Conservation (phyloP, 1,284 basidiomycete genomes). For the Takashimella koratensis region DNA sequence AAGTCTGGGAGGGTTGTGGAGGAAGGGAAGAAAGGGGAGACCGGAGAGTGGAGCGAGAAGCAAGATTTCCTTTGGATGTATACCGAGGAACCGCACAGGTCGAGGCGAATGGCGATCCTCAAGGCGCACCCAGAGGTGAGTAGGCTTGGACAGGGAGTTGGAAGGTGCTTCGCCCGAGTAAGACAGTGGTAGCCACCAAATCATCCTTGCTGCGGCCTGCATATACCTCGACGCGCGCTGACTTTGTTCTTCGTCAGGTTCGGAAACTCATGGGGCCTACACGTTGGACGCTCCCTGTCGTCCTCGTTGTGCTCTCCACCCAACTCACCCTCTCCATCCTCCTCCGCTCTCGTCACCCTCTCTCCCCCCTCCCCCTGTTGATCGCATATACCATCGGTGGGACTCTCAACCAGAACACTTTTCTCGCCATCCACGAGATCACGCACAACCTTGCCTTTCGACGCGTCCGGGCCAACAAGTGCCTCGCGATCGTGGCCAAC, state of each 20-base stretch:
- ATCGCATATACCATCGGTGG: constrained; percentile 85
- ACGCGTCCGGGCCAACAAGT: constrained; percentile 76
- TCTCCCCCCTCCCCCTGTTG: constrained; percentile 69
- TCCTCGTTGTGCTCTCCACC: constrained; percentile 69
- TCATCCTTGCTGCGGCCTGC: not conserved
- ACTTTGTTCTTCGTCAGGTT: constrained; percentile 57
- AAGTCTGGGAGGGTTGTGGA: constrained; percentile 8
- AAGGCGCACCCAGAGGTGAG: constrained; percentile 87
- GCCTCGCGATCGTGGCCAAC: constrained; percentile 85
- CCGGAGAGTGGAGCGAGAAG: constrained; percentile 12
- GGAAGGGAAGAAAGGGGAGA: not conserved
- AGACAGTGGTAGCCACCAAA: too few species aligned
- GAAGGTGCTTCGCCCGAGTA: too few species aligned
- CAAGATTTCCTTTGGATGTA: constrained; percentile 88
- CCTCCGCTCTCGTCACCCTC: constrained; percentile 63
- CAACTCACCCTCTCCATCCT: constrained; percentile 67
- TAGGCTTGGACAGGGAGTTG: too few species aligned
- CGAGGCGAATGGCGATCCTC: constrained; percentile 80
- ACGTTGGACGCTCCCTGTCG: constrained; percentile 82
- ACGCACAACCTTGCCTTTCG: constrained; percentile 96
- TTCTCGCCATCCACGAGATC: constrained; percentile 97
- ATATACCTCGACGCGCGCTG: not conserved
- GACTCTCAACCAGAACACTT: constrained; percentile 94
- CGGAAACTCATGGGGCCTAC: constrained; percentile 94
- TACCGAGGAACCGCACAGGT: constrained; percentile 95